phyloP scores from a whole-genome alignment of 2,329 filamentous ascomycete genomes.

The Clonostachys rhizophaga region DNA sequence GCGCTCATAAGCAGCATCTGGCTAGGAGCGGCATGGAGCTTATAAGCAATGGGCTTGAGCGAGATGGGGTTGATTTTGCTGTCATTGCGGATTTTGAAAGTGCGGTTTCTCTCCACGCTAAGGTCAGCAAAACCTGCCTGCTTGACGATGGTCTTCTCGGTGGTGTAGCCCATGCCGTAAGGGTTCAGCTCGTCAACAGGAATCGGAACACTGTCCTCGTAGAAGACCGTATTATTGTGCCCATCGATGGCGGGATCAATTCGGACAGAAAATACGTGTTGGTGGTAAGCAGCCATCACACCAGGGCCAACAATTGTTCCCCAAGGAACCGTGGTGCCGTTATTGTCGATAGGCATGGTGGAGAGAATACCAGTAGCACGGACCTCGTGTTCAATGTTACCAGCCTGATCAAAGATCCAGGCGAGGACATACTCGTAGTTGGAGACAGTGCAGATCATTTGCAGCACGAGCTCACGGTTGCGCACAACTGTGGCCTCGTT shows the following conservation, averaged over 20 bases:
- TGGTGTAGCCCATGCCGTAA: slow-evolving; percentile 51
- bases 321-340: slow-evolving; percentile 35
- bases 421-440: slow-evolving; percentile 57
- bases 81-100: slow-evolving; percentile 32
- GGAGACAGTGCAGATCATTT: slow-evolving; percentile 60
- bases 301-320: slow-evolving; percentile 59
- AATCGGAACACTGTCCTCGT: slow-evolving; percentile 32
- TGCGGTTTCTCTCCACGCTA: slow-evolving; percentile 5
- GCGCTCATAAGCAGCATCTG: slow-evolving; percentile 22
- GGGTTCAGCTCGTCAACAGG: slow-evolving; percentile 53
- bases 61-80: too few species aligned
- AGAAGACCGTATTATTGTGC: slow-evolving; percentile 44
- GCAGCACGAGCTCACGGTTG: slow-evolving; percentile 54
- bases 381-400: slow-evolving; percentile 52
- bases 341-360: slow-evolving; percentile 13
- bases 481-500: slow-evolving; percentile 52
- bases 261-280: slow-evolving; percentile 61
- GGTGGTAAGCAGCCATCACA: slow-evolving; percentile 60
- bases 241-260: slow-evolving; percentile 62
- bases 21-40: slow-evolving; percentile 42
- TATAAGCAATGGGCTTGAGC: slow-evolving; percentile 37
- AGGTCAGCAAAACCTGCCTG: slow-evolving; percentile 9
- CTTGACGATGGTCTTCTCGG: slow-evolving; percentile 15
- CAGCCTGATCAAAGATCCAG: slow-evolving; percentile 41
- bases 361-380: slow-evolving; percentile 41